phyloP scores from a whole-genome alignment of 2,329 filamentous ascomycete species.

The Aquanectria penicillioides region DNA sequence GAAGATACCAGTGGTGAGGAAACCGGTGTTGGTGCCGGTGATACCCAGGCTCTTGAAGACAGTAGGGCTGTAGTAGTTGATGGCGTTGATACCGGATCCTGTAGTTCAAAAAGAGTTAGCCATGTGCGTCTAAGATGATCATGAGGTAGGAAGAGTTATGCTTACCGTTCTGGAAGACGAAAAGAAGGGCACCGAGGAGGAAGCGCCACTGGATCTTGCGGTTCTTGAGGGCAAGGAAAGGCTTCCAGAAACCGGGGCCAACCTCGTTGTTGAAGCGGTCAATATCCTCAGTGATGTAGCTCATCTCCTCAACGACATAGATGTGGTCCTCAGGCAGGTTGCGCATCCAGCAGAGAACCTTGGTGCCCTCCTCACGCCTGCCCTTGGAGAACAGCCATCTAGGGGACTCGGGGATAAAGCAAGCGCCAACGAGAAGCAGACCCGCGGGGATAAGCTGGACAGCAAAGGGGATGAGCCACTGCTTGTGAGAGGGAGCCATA shows the following conservation, averaged over 20 bases:
- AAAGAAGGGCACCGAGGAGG: constrained; percentile 77
- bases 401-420: constrained; percentile 73
- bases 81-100: constrained; percentile 75
- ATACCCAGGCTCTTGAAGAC: constrained; percentile 58
- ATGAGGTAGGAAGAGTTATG: background rate
- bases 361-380: constrained; percentile 66
- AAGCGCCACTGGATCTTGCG: constrained; percentile 74
- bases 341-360: constrained; percentile 72
- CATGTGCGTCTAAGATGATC: constrained; percentile 36
- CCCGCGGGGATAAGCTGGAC: constrained; percentile 75
- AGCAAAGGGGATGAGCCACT: constrained; percentile 73
- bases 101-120: background rate
- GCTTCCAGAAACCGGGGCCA: constrained; percentile 79
- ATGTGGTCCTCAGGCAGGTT: constrained; percentile 64
- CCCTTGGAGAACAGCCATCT: constrained; percentile 75
- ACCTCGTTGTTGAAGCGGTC: constrained; percentile 71
- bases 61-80: constrained; percentile 75
- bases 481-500: constrained; percentile 56
- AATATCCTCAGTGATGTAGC: constrained; percentile 75
- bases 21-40: constrained; percentile 54
- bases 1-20: constrained; percentile 77
- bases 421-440: constrained; percentile 66
- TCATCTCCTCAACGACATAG: constrained; percentile 80
- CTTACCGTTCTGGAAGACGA: constrained; percentile 80
- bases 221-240: constrained; percentile 68